Evolutionary conservation across 2,329 filamentous ascomycete species (phyloP).

Genomic region (Clathrospora elynae): DNA sequence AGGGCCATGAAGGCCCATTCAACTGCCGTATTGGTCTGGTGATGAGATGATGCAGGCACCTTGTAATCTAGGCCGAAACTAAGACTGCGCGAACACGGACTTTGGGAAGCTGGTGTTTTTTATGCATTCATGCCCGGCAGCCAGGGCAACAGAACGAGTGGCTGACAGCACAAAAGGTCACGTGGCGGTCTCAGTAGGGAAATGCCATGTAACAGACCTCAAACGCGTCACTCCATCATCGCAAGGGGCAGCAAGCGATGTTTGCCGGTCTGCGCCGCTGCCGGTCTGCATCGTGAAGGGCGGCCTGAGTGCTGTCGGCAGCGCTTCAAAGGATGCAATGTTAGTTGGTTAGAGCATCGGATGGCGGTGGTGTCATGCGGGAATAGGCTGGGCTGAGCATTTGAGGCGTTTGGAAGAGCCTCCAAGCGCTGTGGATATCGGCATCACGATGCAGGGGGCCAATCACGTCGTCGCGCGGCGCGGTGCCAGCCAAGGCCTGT

Average conservation of each 20-base stretch:
- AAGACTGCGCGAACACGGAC: slow-evolving; percentile 38
- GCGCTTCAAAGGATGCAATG: slow-evolving; percentile 23
- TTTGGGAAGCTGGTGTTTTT: slow-evolving; percentile 31
- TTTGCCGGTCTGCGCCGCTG: slow-evolving; percentile 15
- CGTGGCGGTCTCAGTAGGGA: slow-evolving; percentile 45
- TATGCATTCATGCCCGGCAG: slow-evolving; percentile 46
- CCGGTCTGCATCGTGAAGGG: slow-evolving; percentile 15
- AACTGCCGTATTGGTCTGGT: slow-evolving; percentile 22
- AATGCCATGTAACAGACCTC: slow-evolving; percentile 47
- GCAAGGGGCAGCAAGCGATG: slow-evolving; percentile 17
- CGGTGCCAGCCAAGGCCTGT: slow-evolving; percentile 39
- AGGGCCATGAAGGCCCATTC: slow-evolving; percentile 26
- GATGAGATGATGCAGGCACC: slow-evolving; percentile 27
- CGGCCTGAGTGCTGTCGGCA: slow-evolving; percentile 12
- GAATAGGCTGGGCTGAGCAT: slow-evolving; percentile 33
- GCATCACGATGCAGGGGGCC: slow-evolving; percentile 33
- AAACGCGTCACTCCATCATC: slow-evolving; percentile 36
- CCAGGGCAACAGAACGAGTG: slow-evolving; percentile 28
- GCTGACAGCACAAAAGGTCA: slow-evolving; percentile 27
- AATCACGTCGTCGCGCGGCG: slow-evolving; percentile 37
- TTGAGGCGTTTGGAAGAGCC: slow-evolving; percentile 26
- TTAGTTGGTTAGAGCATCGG: slow-evolving; percentile 15
- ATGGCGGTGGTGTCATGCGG: slow-evolving; percentile 39
- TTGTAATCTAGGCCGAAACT: slow-evolving; percentile 45
- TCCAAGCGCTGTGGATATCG: slow-evolving; percentile 44